Evolutionary conservation across 257 asterid species (phyloP), one percentile per base, ranked within the genome.

Genomic region (Euphrasia confusa): DNA sequence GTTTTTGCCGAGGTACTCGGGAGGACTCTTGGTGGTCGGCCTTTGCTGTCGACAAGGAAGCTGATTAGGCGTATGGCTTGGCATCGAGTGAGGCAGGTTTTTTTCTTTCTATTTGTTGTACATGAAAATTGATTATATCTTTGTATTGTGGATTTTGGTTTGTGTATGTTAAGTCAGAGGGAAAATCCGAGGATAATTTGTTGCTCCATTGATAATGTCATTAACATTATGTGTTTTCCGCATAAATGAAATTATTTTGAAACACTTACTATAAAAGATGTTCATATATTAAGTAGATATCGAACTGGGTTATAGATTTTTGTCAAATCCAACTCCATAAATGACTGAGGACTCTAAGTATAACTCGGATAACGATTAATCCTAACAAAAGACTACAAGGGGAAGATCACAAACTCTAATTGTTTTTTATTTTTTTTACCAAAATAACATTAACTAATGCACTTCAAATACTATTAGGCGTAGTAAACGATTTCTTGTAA

Each of bases 81-180:
- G 99, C 99, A 89, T 76, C 96, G 99, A 68, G 96, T 89, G 92
- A 89, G 99, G 97, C 96, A 93, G 97, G 97, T 89, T 74, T 78
- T 82, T 84, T 74, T 77, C 94, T 78, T 79, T 57, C 89, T 21
- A 21, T 21, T 21, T 21, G 24, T 21, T 21, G 24, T 21, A 21
- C 1, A 21, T 21, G 24, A 1, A 21, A 21, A 21, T 21, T 21
- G 24, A 72, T 71, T 68, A 8, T 59, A 64, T 73, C 64, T 65
- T 59, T 68, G 64, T 15, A 2, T 47, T 77, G 60, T 44, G 37
- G 60, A 15, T 73, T 70, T 28, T 8, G 0, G 10, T 55, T 26
- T 26, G 35, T n/a, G 54, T 3, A 11, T n/a, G 54, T 48, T 47
- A 13, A n/a, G n/a, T n/a, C n/a, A n/a, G n/a, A n/a, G n/a, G n/a